Evolutionary conservation across 192 early-diverging fungal species (phyloP).

Genomic region (Allomyces arbusculus): DNA sequence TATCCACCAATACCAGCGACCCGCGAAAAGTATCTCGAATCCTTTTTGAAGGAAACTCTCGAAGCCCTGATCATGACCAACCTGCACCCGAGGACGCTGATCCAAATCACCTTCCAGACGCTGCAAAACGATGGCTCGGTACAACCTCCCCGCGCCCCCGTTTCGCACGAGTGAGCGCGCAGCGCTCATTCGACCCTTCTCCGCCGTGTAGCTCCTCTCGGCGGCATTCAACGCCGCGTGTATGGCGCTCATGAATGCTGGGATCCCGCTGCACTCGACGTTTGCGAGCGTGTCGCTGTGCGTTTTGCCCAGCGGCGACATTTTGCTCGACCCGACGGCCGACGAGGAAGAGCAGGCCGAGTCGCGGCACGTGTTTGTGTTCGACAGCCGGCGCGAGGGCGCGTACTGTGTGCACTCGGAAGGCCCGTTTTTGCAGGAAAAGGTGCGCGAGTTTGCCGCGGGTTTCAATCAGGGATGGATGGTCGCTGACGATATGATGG

Average conservation of each 20-base stretch:
- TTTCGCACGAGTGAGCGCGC: not conserved
- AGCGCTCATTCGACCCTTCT: not conserved
- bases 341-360: slow-evolving; percentile 41
- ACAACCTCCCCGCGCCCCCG: not conserved
- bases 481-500: too few relatives aligned
- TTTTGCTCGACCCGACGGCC: slow-evolving; percentile 59
- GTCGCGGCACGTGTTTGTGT: slow-evolving; percentile 73
- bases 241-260: slow-evolving; percentile 77
- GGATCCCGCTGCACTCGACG: slow-evolving; percentile 53
- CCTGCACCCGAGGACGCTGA: slow-evolving; percentile 65
- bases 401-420: not conserved
- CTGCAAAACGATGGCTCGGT: slow-evolving; percentile 70
- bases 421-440: too few relatives aligned
- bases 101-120: slow-evolving; percentile 74
- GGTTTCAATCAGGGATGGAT: too few relatives aligned
- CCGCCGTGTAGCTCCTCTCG: slow-evolving; percentile 32
- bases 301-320: slow-evolving; percentile 26
- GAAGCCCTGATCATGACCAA: slow-evolving; percentile 52
- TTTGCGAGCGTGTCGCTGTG: slow-evolving; percentile 49
- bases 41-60: slow-evolving; percentile 43
- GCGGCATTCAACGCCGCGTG: slow-evolving; percentile 64
- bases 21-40: slow-evolving; percentile 55
- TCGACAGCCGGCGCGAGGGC: slow-evolving; percentile 28
- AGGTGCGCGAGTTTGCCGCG: too few relatives aligned
- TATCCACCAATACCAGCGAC: slow-evolving; percentile 14